Evolutionary conservation across 2,329 filamentous ascomycete genomes (phyloP).

Genomic region (Fusarium subglutinans): DNA sequence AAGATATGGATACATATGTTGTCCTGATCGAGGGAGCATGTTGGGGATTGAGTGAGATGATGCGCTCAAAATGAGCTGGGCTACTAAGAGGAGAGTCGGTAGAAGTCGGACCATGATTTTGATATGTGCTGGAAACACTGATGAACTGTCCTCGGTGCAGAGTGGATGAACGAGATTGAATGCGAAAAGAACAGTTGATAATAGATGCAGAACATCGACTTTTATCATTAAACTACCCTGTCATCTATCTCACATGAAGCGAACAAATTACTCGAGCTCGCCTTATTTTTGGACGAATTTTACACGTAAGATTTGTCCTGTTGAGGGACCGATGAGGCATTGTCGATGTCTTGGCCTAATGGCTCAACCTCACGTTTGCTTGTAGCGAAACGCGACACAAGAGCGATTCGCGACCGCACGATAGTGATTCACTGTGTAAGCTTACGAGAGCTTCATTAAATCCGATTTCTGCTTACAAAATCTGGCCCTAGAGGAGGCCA

Average conservation of each 20-base stretch:
- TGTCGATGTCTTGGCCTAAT: neutral
- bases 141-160: rapidly evolving
- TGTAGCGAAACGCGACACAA: neutral
- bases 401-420: neutral
- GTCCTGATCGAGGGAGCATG: neutral
- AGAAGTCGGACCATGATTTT: neutral
- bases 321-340: neutral
- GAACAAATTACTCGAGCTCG: neutral
- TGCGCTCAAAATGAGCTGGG: neutral
- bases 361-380: neutral
- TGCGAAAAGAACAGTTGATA: neutral
- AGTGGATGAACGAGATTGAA: no score
- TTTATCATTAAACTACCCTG: neutral
- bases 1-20: neutral
- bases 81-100: neutral
- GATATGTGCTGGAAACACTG: rapidly evolving
- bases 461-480: neutral
- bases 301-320: neutral
- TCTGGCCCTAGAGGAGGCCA: neutral
- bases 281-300: neutral
- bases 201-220: neutral
- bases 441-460: neutral
- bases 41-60: neutral
- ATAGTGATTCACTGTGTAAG: neutral
- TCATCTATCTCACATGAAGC: neutral